A percentile compares a stretch with the other conserved stretches of the same genome.
Conservation (phyloP, 2,329 filamentous ascomycete species). For the Beauveria brongniartii region DNA sequence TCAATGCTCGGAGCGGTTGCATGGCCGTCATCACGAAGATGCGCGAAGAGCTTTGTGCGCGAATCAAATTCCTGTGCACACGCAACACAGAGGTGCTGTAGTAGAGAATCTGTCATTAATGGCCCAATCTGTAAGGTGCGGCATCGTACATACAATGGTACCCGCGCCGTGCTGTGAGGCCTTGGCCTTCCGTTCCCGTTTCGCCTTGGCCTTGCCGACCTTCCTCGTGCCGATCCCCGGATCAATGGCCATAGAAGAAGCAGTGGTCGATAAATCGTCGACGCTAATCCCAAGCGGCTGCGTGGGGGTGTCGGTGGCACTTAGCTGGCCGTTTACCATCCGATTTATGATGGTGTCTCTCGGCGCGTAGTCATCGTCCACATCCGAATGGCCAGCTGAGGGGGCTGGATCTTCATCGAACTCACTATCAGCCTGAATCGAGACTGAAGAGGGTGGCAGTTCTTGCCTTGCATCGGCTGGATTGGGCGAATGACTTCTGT, state of each 20-base stretch:
- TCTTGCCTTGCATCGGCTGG: not conserved
- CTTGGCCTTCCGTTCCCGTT: constrained; percentile 40
- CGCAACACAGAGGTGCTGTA: constrained; percentile 34
- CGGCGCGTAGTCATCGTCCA: constrained; percentile 39
- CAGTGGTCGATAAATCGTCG: constrained; percentile 13
- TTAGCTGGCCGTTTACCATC: constrained; percentile 17
- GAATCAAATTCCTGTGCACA: constrained; percentile 46
- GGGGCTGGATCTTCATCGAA: not conserved
- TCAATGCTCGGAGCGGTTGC: constrained; percentile 33
- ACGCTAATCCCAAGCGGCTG: not conserved
- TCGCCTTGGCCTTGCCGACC: constrained; percentile 42
- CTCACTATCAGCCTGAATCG: no score
- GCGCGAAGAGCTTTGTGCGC: constrained; percentile 63
- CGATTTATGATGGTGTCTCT: constrained; percentile 35
- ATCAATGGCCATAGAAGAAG: constrained; percentile 20
- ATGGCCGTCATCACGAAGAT: constrained; percentile 60
- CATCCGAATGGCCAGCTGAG: not conserved
- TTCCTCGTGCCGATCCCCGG: constrained; percentile 28
- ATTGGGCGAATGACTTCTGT: not conserved
- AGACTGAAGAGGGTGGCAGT: not conserved
- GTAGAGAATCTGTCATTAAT: not conserved
- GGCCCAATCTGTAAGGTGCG: not conserved
- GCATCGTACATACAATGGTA: constrained; percentile 20
- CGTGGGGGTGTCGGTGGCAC: not conserved
- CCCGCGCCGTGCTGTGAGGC: constrained; percentile 25